phyloP scores from a whole-genome alignment of 768 basidiomycete genomes.

The Xerocomus brunneocitrinus region DNA sequence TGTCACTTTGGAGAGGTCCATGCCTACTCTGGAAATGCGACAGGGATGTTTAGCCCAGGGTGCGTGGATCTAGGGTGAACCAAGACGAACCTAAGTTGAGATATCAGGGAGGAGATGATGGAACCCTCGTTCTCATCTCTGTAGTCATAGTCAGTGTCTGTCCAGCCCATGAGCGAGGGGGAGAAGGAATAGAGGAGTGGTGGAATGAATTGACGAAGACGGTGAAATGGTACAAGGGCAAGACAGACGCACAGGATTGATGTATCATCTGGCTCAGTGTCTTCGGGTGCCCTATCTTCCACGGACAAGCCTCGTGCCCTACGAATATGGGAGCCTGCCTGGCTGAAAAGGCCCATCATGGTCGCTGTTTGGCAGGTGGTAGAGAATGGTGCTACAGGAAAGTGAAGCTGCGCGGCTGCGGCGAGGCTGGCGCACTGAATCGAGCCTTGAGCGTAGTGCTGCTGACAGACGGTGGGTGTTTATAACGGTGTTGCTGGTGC shows the following conservation, averaged over 20 bases:
- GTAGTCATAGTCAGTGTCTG: conserved; percentile 33
- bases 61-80: background rate
- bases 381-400: background rate
- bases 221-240: conserved; percentile 25
- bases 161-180: conserved; percentile 26
- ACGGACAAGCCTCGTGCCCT: conserved; percentile 65
- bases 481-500: background rate
- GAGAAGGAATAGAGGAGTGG: background rate
- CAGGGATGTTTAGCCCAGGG: background rate
- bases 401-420: conserved; percentile 18
- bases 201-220: background rate
- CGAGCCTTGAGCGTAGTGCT: background rate
- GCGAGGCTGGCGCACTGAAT: conserved; percentile 19
- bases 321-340: conserved; percentile 58
- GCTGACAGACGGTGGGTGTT: background rate
- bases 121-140: conserved; percentile 95
- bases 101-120: conserved; percentile 80
- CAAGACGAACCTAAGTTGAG: conserved; percentile 69
- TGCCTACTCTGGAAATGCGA: conserved; percentile 65
- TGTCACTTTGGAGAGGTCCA: conserved; percentile 94
- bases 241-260: conserved; percentile 70
- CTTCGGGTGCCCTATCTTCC: conserved; percentile 70
- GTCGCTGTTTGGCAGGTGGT: conserved; percentile 11
- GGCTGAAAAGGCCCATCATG: conserved; percentile 81
- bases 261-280: conserved; percentile 85